Percentiles rank a stretch among this genome's conserved stretches.
These are phyloP conservation scores for Xylogone sp. DNA, from an alignment of 2,329 filamentous ascomycete species.

Conservation along the genomic window DNA sequence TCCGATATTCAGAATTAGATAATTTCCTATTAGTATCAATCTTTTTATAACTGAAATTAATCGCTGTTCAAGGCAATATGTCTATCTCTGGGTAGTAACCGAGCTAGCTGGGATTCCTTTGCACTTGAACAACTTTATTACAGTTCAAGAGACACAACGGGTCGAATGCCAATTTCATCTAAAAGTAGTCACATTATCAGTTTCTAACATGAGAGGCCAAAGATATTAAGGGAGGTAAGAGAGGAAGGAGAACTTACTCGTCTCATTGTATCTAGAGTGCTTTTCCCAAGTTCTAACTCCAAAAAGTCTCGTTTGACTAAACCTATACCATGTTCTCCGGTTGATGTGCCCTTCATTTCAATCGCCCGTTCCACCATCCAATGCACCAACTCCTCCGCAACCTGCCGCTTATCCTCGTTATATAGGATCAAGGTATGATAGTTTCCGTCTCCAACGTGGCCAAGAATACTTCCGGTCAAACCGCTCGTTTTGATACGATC, in stretches of 20 bases:
- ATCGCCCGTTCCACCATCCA: slow-evolving; percentile 79
- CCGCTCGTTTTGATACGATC: slow-evolving; percentile 50
- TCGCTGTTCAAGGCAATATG: too few species aligned
- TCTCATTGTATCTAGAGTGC: slow-evolving; percentile 74
- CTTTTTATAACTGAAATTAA: too few species aligned
- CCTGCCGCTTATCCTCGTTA: slow-evolving; percentile 58
- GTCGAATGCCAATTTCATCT: slow-evolving; percentile 76
- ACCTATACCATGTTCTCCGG: slow-evolving; percentile 77
- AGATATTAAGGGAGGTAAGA: background rate
- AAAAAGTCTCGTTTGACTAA: slow-evolving; percentile 79
- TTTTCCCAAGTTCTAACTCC: slow-evolving; percentile 68
- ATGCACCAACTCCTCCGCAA: slow-evolving; percentile 67
- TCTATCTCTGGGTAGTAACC: too few species aligned
- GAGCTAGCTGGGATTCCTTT: slow-evolving; percentile 25
- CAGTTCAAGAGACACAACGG: slow-evolving; percentile 61
- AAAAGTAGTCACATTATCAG: background rate
- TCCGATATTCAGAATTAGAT: too few species aligned
- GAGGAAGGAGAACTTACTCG: slow-evolving; percentile 46
- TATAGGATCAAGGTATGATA: slow-evolving; percentile 60
- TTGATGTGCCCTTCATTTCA: slow-evolving; percentile 77
- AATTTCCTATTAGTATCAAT: too few species aligned
- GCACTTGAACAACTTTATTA: slow-evolving; percentile 64
- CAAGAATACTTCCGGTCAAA: slow-evolving; percentile 58
- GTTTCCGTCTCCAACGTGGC: slow-evolving; percentile 70
- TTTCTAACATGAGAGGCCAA: background rate